Evolutionary conservation across 2,329 filamentous ascomycete species (phyloP), one percentile per base, ranked within the genome.

Genomic region (Colletotrichum brevisporum): DNA sequence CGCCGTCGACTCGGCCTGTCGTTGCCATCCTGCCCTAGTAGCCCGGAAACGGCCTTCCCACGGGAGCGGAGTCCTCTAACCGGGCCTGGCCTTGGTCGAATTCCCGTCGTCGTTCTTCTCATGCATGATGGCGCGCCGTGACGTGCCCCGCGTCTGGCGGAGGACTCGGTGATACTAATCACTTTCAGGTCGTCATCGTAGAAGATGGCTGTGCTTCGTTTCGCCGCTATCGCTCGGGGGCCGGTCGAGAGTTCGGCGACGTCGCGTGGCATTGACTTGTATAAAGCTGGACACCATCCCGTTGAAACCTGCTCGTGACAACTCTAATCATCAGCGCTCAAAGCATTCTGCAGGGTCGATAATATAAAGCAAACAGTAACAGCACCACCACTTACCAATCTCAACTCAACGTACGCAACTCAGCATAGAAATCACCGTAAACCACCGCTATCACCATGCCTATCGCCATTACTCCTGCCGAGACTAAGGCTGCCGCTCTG

Each of bases 381-480:
- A 10, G n/a, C 18, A 13, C 1, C 18, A 21, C 47, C n/a, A 21
- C 8, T 13, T 16, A 50, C 15, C 21, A 31, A 13, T 21, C 36
- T 5, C 5, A 13, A 16, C 15, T n/a, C 27, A 18, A 41, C 31
- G 8, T 39, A 43, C 27, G n/a, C 50, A 27, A 71, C 55, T 36
- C 8, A 10, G 8, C 31, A 36, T 4, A 36, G 31, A 36, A 36
- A 6, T 3, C 5, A 36, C 31, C 31, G 10, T 36, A 36, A 36
- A 9, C 31, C 55, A 57, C 55, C 52, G 50, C 36, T 52, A 18
- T 71, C 76, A 81, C 73, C 6, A 83, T 83, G 80, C 81, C 81
- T 74, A 73, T 76, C 71, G 80, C 81, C 53, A 73, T 80, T 59
- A 78, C 78, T 53, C 78, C 79, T 58, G 75, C 79, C 26, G 71